A percentile compares a stretch with the other conserved stretches of the same genome.
These are phyloP conservation scores for Cyclotella distinguenda DNA, from an alignment of 108 stramenopile species.

Conservation along the genomic window DNA sequence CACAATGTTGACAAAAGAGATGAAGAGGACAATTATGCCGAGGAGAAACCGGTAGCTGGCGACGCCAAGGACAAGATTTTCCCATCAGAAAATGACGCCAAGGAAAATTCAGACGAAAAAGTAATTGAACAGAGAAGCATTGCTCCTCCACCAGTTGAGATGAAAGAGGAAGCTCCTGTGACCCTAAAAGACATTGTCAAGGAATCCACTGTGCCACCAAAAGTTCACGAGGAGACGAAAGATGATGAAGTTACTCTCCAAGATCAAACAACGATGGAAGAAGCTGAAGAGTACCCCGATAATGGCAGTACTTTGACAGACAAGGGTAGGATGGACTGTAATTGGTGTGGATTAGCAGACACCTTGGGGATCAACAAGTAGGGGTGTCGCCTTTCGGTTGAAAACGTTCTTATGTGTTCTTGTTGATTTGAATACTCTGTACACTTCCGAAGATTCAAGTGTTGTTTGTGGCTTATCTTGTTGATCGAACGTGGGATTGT, in stretches of 20 bases:
- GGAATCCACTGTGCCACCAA: not conserved
- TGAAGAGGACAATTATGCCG: not conserved
- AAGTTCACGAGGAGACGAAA: not conserved
- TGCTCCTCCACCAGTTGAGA: not conserved
- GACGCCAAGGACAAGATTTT: not conserved
- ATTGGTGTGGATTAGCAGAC: conserved; percentile 16
- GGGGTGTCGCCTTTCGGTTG: too few species aligned
- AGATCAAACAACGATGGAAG: not conserved
- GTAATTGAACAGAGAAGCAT: too few species aligned
- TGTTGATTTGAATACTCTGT: not conserved
- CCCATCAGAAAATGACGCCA: not conserved
- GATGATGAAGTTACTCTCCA: not conserved
- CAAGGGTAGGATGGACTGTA: not conserved
- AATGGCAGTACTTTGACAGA: not conserved
- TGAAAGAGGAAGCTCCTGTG: not conserved
- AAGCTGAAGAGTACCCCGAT: not conserved
- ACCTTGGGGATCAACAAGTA: conserved; percentile 9
- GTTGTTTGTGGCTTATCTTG: not conserved
- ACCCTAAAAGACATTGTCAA: not conserved
- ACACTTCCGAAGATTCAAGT: not conserved
- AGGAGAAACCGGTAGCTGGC: not conserved
- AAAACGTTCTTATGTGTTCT: too few species aligned
- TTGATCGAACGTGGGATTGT: too few species aligned
- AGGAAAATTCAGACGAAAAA: conserved; percentile 3
- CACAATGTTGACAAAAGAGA: not conserved